Base-by-base conservation (phyloP, 148 eudicot species). In the Rhododendron ferrugineum region DNA sequence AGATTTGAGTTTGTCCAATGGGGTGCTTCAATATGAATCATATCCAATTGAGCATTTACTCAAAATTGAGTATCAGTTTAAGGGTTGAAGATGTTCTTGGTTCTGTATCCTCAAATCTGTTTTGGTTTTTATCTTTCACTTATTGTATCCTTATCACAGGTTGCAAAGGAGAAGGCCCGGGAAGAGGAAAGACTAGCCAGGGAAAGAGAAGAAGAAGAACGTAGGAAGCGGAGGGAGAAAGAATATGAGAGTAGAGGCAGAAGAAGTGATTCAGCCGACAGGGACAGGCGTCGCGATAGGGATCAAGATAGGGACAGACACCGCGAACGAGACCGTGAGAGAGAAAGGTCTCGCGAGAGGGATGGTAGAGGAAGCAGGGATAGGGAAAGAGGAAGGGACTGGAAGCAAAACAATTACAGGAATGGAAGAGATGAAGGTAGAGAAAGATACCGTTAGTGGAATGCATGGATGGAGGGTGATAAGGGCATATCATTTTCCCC, bases 111-210 rank as follows among this genome's bases (percentile, higher is more conserved):
- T 62, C 36, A 46, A 44, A 32, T 70, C 60, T 7, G 18, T 37
- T 85, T 3, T 62, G 56, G 76, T 34, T 36, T 68, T 49, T 60
- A 5, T 1, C 58, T 44, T 78, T 28, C 28, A 20, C 6, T 74
- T 11, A 68, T 52, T n/a, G 32, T 84, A 3, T n/a, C 72, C 50
- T 80, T 79, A 32, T 70, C 82, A 56, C 92, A 97, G 99, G 93
- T 85, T 52, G 93, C 98, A 11, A 94, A 92, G 87, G 94, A 95
- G 89, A 95, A 95, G 92, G 96, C 96, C 49, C 90, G 91, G 84
- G 99, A 95, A 92, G 96, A 97, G 88, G 95, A 93, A 88, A 93
- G 93, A 84, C 86, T 93, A 78, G 93, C 96, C 66, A 94, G 95
- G 91, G 99, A 94, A 88, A 97, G 85, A 88, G 96, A 92, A 83